Evolutionary conservation across 1,284 basidiomycete species (phyloP).

Genomic region (Ganoderma leucocontextum): DNA sequence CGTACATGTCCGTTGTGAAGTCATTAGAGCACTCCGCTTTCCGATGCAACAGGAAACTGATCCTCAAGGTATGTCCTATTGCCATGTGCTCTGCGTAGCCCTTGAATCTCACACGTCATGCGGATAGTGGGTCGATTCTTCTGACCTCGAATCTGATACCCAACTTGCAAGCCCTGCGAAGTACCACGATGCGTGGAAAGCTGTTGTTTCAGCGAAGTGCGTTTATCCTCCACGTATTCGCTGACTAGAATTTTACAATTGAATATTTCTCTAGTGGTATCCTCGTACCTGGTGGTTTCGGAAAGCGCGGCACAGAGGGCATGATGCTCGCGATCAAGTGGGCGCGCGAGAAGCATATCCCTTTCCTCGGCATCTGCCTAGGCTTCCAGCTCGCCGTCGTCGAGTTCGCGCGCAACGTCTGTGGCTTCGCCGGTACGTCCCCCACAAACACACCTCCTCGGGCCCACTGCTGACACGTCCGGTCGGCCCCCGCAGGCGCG

Average conservation of each 20-base stretch:
- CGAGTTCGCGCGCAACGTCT: slow-evolving; percentile 92
- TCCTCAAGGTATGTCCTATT: slow-evolving; percentile 63
- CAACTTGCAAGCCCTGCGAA: slow-evolving; percentile 84
- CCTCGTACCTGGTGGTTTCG: slow-evolving; percentile 96
- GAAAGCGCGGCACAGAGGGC: slow-evolving; percentile 92
- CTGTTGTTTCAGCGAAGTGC: slow-evolving; percentile 84
- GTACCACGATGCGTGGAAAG: slow-evolving; percentile 97
- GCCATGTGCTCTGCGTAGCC: neutral
- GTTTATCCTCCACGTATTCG: slow-evolving; percentile 48
- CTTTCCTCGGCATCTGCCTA: slow-evolving; percentile 96
- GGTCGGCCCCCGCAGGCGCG: slow-evolving; percentile 63
- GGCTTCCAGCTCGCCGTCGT: slow-evolving; percentile 98
- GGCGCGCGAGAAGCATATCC: slow-evolving; percentile 94
- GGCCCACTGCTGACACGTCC: slow-evolving; percentile 13
- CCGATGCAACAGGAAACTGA: slow-evolving; percentile 86
- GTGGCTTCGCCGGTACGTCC: slow-evolving; percentile 71
- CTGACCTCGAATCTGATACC: slow-evolving; percentile 85
- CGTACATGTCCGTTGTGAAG: slow-evolving; percentile 99
- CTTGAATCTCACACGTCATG: neutral
- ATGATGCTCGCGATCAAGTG: slow-evolving; percentile 98
- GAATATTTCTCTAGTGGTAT: slow-evolving; percentile 70
- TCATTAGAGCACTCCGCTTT: slow-evolving; percentile 97
- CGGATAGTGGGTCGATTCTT: slow-evolving; percentile 95
- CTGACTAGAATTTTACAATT: slow-evolving; percentile 11
- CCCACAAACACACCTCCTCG: neutral